Base-by-base conservation (phyloP, 352 stramenopile species). In the Phytophthora multivora region DNA sequence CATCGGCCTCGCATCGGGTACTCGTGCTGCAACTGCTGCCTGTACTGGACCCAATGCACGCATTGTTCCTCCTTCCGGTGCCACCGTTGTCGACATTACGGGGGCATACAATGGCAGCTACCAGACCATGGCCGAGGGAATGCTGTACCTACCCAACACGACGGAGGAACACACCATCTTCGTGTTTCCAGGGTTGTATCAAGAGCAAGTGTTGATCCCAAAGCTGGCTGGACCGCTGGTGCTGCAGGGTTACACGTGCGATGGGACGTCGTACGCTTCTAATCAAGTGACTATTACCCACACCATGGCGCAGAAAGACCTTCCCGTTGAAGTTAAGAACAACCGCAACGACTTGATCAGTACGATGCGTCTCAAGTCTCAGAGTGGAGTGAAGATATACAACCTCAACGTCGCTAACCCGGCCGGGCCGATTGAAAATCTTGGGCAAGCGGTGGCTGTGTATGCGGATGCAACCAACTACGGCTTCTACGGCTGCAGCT, bases 331-430 rank as follows among this genome's bases (percentile, higher is more conserved):
- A 3, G 31, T 31, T 16, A 49, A 54, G 16, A 47, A 52, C 11
- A 11, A 3, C 0, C 30, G n/a, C 35, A 63, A 63, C 26, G 10
- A 49, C 10, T 23, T 55, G 16, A 33, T 43, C 7, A 63, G 55
- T 6, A 63, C 55, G 8, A 21, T 57, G 46, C 26, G 28, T 7
- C 30, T 58, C 19, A 51, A 57, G 30, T 57, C 56, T 10, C 6
- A n/a, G 13, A 63, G 40, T 16, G 23, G 41, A 33, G 48, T 53
- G 12, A 54, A 54, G 10, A 25, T 67, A 11, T 68, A 68, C 52
- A 68, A 68, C 38, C 23, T 66, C 33, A 66, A 66, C 31, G 36
- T 66, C 5, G 50, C 51, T 42, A 66, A 66, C 47, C 46, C 59
- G 5, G 15, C 31, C 4, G 35, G 26, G 1, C 42, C 47, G 25